Evolutionary conservation across 305 asterid species (phyloP), one percentile per base, ranked within the genome.

Genomic region (Caryopteris hybrid): DNA sequence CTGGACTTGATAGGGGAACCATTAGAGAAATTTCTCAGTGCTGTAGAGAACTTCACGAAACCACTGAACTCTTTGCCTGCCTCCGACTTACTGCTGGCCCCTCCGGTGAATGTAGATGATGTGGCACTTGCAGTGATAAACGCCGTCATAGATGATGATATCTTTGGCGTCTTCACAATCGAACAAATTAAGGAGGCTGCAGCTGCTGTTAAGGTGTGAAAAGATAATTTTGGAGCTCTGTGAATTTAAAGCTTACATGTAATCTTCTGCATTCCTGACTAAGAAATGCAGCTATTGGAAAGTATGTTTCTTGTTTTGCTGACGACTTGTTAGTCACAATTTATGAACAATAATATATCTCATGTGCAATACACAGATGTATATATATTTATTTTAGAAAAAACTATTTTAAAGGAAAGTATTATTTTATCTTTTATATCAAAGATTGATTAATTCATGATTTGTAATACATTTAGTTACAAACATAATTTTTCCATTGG

Each of bases 111-210:
- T 31, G 99, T 89, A 31, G 96, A 89, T 5, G 96, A 91, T 63
- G 83, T 94, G 22, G 99, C 97, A 4, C 79, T 57, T 59, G 99
- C 99, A 18, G 97, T 74, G 22, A 61, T 91, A 64, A 91, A 85
- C 16, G 96, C 97, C 0, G 85, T 86, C 8, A 69, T 69, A 2
- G 96, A 91, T 43, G 98, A 91, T 31, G 88, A 88, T 52, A 59
- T 81, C 83, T 94, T 94, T 43, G 99, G 98, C 33, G 72, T 88
- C 57, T 91, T 94, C 86, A 89, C 94, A 1, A 89, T 94, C 18
- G 93, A 88, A 61, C 99, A 94, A 69, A 94, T 94, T 72, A 89
- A 83, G 87, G 96, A 86, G 84, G 97, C 99, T 9, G 99, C 99
- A 0, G 85, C 88, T 5, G 81, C 81, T 13, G 60, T 50, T 6